Base-by-base conservation (phyloP, 169 alveolate genomes). In the Theileria orientalis region DNA sequence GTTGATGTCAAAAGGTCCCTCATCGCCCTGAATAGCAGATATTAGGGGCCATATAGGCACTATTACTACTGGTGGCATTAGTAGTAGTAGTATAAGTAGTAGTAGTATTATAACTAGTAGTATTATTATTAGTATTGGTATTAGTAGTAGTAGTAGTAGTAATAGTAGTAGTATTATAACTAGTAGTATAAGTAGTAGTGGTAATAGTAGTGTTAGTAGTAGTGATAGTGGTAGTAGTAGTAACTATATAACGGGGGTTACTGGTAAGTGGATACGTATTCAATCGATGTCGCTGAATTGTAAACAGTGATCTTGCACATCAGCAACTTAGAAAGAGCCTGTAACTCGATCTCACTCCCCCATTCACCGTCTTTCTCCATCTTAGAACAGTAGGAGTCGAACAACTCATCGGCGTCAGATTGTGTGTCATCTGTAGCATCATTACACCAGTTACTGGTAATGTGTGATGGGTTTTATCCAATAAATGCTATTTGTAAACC, bases 311-410 rank as follows among this genome's bases (percentile, higher is more conserved):
- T 80, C 7, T 54, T 80, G 52, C 84, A 66, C 7, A 42, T 42
- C 54, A 80, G 74, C 6, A 44, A 32, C 23, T 29, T 59, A 27
- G 88, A 62, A 13, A 80, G 30, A 33, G 67, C 84, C 30, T 19
- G 57, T 5, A 80, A 9, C 40, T 80, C 88, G 3, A 72, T 7
- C 42, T 80, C 84, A 3, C 88, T 82, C 6, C 88, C 88, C 88
- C 88, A 80, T 62, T 80, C 88, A 51, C 83, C 83, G 23, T 70
- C 73, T 23, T 49, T 40, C 3, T 70, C 72, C 60, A 80, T 72
- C 23, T 80, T 80, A n/a, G 59, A 35, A 59, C 84, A 70, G 41
- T 76, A 70, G 25, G 3, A 32, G 30, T 67, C 77, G 63, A 35
- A 71, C 0, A 33, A 14, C 44, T 71, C 77, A 8, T 3, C 29